These are phyloP conservation scores for Metschnikowia gelsemii DNA, from an alignment of 805 yeast genomes.

Conservation along the genomic window DNA sequence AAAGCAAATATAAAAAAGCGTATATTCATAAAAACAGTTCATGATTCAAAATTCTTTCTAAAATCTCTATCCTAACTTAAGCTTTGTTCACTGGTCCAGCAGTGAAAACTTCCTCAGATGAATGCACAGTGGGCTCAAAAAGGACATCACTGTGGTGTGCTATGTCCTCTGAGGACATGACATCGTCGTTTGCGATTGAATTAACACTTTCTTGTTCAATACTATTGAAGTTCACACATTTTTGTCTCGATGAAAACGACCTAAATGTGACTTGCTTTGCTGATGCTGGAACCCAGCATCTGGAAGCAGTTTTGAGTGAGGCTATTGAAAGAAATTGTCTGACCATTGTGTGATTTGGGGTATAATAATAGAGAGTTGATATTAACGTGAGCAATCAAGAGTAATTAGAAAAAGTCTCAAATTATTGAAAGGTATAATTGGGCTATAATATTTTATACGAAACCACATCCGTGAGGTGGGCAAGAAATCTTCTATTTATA, in stretches of 20 bases:
- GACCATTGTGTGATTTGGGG: conserved; percentile 20
- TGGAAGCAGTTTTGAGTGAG: conserved; percentile 41
- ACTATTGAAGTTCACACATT: conserved; percentile 36
- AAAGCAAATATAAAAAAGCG: background rate
- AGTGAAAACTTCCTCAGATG: conserved; percentile 43
- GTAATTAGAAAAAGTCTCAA: background rate
- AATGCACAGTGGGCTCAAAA: conserved; percentile 41
- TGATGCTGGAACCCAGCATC: conserved; percentile 38
- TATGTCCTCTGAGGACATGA: conserved; percentile 18
- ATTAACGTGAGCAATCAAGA: background rate
- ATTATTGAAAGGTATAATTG: too few relatives aligned
- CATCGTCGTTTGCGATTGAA: conserved; percentile 38
- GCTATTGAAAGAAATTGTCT: conserved; percentile 35
- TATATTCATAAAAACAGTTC: too few relatives aligned
- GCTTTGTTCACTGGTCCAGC: conserved; percentile 44
- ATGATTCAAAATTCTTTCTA: too few relatives aligned
- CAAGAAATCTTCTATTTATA: background rate
- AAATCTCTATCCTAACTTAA: background rate
- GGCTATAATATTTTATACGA: too few relatives aligned
- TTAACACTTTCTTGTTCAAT: conserved; percentile 24
- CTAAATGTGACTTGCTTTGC: conserved; percentile 21
- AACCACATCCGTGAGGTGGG: background rate
- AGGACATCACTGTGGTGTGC: conserved; percentile 9
- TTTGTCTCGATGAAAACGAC: conserved; percentile 37
- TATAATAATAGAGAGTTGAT: background rate